Evolutionary conservation across 257 asterid genomes (phyloP).

Genomic region (Petrea volubilis): DNA sequence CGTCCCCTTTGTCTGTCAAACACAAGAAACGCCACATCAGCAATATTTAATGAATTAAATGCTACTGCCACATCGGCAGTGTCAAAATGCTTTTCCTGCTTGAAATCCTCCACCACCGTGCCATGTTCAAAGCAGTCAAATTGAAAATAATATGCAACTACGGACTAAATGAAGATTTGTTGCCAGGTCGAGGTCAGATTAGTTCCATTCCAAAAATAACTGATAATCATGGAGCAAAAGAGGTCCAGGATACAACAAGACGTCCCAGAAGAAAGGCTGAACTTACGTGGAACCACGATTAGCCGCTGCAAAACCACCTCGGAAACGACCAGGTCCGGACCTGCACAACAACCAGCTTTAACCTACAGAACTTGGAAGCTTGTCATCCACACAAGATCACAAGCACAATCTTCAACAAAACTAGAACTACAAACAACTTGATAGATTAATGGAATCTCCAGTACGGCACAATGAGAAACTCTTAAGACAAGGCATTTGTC

Average conservation of each 20-base stretch:
- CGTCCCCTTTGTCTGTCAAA: slow-evolving; percentile 35
- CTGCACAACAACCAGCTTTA: slow-evolving; percentile 24
- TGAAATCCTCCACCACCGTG: background rate
- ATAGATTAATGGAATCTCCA: background rate
- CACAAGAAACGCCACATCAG: background rate
- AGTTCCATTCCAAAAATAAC: background rate
- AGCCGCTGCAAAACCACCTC: slow-evolving; percentile 33
- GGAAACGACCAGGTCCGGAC: slow-evolving; percentile 39
- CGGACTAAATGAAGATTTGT: too few relatives aligned
- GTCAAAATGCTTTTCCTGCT: background rate
- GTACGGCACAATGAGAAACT: background rate
- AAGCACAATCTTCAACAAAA: background rate
- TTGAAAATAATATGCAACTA: too few relatives aligned
- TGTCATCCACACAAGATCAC: background rate
- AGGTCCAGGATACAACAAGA: background rate
- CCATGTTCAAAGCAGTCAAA: too few relatives aligned
- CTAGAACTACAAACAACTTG: background rate
- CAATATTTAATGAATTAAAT: background rate
- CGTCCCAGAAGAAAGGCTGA: background rate
- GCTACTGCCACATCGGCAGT: background rate
- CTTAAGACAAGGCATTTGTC: background rate
- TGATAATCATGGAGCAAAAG: background rate
- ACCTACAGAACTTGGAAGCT: background rate
- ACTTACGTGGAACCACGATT: slow-evolving; percentile 46
- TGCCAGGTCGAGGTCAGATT: background rate